Conservation (phyloP, 2,329 filamentous ascomycete species). For the Trichoderma sp. region DNA sequence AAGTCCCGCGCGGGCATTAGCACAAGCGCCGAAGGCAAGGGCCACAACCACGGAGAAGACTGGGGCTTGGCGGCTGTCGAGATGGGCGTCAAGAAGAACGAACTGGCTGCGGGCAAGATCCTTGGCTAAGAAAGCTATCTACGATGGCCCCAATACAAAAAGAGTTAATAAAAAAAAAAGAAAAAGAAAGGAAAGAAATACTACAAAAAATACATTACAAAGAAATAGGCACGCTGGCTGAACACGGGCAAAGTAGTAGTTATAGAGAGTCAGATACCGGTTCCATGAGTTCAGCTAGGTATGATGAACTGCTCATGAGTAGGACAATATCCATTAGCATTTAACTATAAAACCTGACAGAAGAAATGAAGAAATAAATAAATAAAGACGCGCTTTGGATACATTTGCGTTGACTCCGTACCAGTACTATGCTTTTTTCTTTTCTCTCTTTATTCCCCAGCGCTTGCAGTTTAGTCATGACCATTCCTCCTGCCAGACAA, state of each 20-base stretch:
- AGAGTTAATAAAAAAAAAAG: not conserved
- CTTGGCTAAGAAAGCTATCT: conserved; percentile 42
- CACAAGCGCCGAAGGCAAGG: conserved; percentile 68
- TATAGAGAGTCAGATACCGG: not conserved
- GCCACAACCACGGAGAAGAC: conserved; percentile 95
- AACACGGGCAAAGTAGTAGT: not conserved
- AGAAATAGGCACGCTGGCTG: not conserved
- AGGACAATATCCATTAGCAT: conserved; percentile 1
- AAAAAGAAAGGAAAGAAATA: not conserved
- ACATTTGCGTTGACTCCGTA: not conserved
- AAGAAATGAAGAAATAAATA: not conserved
- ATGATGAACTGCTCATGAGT: not conserved
- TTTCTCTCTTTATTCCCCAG: not conserved
- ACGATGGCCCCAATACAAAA: not conserved
- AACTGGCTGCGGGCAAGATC: conserved; percentile 75
- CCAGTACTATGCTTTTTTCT: not conserved
- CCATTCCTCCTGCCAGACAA: conserved; percentile 22
- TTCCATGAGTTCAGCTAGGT: not conserved
- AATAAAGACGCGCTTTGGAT: conserved; percentile 5
- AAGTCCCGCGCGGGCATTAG: conserved; percentile 80
- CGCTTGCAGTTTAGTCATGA: conserved; percentile 4
- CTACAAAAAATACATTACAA: not conserved
- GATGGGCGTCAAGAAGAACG: conserved; percentile 83
- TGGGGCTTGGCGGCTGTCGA: conserved; percentile 96
- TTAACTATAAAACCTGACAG: not conserved